These are phyloP conservation scores for Priceomyces medius DNA, from an alignment of 805 yeast genomes.

Conservation along the genomic window DNA sequence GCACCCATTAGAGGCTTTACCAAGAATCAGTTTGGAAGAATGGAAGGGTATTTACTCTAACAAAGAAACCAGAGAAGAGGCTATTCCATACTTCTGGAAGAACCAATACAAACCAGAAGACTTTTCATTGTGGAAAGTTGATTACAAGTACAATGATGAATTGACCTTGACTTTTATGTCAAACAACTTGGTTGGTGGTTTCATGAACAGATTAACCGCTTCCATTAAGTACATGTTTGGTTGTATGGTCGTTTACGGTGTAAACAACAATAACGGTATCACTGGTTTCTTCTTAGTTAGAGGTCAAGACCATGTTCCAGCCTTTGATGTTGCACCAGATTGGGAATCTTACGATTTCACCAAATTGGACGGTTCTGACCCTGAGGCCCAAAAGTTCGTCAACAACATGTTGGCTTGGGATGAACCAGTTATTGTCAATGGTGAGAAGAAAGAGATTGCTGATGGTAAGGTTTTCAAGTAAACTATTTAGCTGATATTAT, in stretches of 20 bases:
- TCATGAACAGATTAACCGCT: slow-evolving; percentile 90
- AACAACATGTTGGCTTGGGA: slow-evolving; percentile 98
- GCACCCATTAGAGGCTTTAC: slow-evolving; percentile 84
- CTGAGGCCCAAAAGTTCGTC: slow-evolving; percentile 75
- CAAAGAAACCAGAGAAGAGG: slow-evolving; percentile 92
- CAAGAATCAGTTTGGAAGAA: slow-evolving; percentile 73
- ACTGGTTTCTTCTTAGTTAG: slow-evolving; percentile 92
- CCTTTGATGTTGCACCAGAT: slow-evolving; percentile 98
- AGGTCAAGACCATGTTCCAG: slow-evolving; percentile 89
- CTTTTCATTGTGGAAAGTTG: slow-evolving; percentile 94
- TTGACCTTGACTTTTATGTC: slow-evolving; percentile 97
- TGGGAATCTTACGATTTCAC: slow-evolving; percentile 91
- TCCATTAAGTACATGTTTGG: slow-evolving; percentile 96
- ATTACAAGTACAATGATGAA: slow-evolving; percentile 97
- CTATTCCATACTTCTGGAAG: slow-evolving; percentile 97
- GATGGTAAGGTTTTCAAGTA: slow-evolving; percentile 98
- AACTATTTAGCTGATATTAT: slow-evolving; percentile 13
- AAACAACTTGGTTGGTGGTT: slow-evolving; percentile 96
- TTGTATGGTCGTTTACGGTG: slow-evolving; percentile 92
- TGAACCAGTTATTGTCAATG: slow-evolving; percentile 79
- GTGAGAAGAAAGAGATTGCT: slow-evolving; percentile 81
- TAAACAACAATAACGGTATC: slow-evolving; percentile 97
- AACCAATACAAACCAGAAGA: slow-evolving; percentile 87
- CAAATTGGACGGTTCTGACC: slow-evolving; percentile 76
- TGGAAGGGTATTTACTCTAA: slow-evolving; percentile 97